These are phyloP conservation scores for Salinomyces thailandicus DNA, from an alignment of 2,329 filamentous ascomycete species.

Conservation along the genomic window DNA sequence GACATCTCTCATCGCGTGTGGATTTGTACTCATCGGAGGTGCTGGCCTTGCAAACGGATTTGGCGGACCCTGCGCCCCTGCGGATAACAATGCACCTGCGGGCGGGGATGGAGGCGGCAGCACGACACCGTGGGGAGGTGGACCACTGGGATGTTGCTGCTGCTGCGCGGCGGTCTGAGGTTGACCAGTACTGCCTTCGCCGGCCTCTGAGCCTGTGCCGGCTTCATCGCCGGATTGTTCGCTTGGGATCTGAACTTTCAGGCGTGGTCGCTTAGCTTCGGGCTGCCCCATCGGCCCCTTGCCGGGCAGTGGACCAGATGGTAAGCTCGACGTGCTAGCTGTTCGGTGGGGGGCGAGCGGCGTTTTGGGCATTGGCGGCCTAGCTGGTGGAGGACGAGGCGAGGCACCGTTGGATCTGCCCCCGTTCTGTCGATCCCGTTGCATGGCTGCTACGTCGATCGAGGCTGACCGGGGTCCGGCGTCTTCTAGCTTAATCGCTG, in stretches of 20 bases:
- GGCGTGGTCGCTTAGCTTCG: conserved; percentile 62
- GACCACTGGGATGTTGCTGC: conserved; percentile 29
- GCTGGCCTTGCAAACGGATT: conserved; percentile 90
- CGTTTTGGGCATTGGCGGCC: conserved; percentile 8
- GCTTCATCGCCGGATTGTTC: conserved; percentile 68
- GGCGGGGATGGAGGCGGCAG: conserved; percentile 89
- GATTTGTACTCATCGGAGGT: conserved; percentile 53
- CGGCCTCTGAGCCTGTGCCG: conserved; percentile 57
- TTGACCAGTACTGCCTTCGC: conserved; percentile 51
- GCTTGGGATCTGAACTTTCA: conserved; percentile 92
- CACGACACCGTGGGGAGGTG: conserved; percentile 51
- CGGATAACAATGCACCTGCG: conserved; percentile 72
- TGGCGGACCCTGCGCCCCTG: conserved; percentile 81
- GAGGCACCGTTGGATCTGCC: conserved; percentile 36
- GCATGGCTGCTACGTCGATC: conserved; percentile 50
- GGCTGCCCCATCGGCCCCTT: conserved; percentile 65
- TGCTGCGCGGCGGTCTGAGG: conserved; percentile 33
- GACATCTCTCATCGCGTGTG: conserved; percentile 27
- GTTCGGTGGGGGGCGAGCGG: conserved; percentile 38
- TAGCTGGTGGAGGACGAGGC: conserved; percentile 44
- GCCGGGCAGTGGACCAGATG: conserved; percentile 63
- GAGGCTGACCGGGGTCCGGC: conserved; percentile 49
- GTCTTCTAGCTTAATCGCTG: conserved; percentile 32
- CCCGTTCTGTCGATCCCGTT: conserved; percentile 33
- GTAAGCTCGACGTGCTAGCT: conserved; percentile 50